Evolutionary conservation across 1,284 basidiomycete species (phyloP).

Genomic region (Rhodotorula sp.): DNA sequence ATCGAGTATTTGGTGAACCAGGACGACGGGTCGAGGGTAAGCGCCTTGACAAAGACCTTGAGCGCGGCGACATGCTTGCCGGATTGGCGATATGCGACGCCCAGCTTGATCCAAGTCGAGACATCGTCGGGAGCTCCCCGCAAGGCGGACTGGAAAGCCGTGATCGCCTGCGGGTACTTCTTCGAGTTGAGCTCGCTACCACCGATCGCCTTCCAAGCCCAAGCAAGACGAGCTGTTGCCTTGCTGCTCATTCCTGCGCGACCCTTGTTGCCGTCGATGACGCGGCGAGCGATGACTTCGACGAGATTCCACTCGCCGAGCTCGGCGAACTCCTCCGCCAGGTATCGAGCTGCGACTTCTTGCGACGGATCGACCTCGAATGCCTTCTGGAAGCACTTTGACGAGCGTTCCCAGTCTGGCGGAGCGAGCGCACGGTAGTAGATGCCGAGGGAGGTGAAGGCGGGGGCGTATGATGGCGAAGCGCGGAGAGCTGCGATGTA

Average conservation of each 20-base stretch:
- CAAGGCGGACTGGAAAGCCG: slow-evolving; percentile 83
- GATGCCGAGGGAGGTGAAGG: slow-evolving; percentile 89
- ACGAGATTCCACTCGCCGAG: slow-evolving; percentile 95
- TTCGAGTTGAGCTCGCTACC: slow-evolving; percentile 80
- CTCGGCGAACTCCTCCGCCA: slow-evolving; percentile 87
- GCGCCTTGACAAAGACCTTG: slow-evolving; percentile 77
- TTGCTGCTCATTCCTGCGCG: slow-evolving; percentile 38
- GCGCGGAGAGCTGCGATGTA: slow-evolving; percentile 83
- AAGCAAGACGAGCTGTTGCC: slow-evolving; percentile 73
- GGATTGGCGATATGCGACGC: slow-evolving; percentile 84
- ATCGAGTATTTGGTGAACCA: slow-evolving; percentile 86
- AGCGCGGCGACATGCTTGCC: slow-evolving; percentile 86
- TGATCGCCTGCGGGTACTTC: slow-evolving; percentile 74
- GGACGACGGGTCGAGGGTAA: slow-evolving; percentile 64
- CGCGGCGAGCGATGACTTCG: slow-evolving; percentile 83
- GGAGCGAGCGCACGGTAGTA: slow-evolving; percentile 76
- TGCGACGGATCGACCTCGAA: slow-evolving; percentile 94
- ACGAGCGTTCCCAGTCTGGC: slow-evolving; percentile 77
- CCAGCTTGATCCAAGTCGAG: slow-evolving; percentile 81
- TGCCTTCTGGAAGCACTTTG: slow-evolving; percentile 97
- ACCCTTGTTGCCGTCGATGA: slow-evolving; percentile 68
- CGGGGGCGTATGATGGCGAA: slow-evolving; percentile 74
- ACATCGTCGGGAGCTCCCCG: slow-evolving; percentile 76
- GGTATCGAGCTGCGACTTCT: slow-evolving; percentile 73
- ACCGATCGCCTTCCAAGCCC: slow-evolving; percentile 98